These are phyloP conservation scores for Fusarium sp. DNA, from an alignment of 2,329 filamentous ascomycete species.

Conservation along the genomic window DNA sequence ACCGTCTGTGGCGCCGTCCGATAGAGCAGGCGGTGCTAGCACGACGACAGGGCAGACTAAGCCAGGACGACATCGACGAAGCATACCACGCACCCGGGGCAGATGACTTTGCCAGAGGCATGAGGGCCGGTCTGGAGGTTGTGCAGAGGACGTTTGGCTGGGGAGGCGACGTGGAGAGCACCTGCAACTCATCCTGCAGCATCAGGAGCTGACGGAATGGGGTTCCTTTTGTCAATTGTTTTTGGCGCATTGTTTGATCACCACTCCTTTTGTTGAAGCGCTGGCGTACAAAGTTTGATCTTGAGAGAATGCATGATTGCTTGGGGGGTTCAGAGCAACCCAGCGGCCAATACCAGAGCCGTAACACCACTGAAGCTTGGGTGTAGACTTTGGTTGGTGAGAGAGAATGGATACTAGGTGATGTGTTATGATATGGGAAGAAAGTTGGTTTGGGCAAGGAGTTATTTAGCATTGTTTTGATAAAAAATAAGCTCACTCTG, in stretches of 20 bases:
- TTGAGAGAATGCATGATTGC: background rate
- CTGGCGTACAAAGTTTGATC: slow-evolving; percentile 21
- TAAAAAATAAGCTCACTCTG: background rate
- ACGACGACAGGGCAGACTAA: slow-evolving; percentile 66
- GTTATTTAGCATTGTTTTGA: background rate
- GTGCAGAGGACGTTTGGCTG: slow-evolving; percentile 67
- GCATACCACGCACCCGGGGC: slow-evolving; percentile 50
- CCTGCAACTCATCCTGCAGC: slow-evolving; percentile 18
- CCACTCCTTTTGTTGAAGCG: slow-evolving; percentile 30
- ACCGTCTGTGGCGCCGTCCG: slow-evolving; percentile 70
- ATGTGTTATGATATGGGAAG: background rate
- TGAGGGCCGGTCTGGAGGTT: slow-evolving; percentile 62
- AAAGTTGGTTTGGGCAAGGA: background rate
- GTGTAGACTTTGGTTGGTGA: background rate
- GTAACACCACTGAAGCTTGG: background rate
- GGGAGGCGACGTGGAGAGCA: slow-evolving; percentile 50
- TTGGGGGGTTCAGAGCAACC: background rate
- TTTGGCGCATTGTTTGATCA: slow-evolving; percentile 4
- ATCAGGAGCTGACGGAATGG: background rate
- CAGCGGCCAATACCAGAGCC: background rate
- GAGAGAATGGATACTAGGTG: background rate
- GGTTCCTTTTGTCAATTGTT: background rate
- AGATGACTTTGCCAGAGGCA: slow-evolving; percentile 56
- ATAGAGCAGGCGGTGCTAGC: slow-evolving; percentile 71
- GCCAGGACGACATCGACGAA: slow-evolving; percentile 67